A percentile compares a stretch with the other conserved stretches of the same genome.
Evolutionary conservation across 1,284 basidiomycete genomes (phyloP).

Genomic region (Spongiforma sp.): DNA sequence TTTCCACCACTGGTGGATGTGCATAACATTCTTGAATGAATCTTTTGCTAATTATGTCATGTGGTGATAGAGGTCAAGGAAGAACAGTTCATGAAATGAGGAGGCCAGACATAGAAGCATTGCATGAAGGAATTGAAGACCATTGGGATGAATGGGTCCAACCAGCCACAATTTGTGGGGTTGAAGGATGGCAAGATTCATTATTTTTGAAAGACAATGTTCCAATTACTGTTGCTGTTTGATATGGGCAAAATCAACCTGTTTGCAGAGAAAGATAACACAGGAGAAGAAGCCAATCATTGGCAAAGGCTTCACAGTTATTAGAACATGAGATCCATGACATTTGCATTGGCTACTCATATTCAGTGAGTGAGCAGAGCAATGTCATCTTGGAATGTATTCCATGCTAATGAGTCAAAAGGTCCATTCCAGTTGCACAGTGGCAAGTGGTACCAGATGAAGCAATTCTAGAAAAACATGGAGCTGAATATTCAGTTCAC

Average conservation of each 20-base stretch:
- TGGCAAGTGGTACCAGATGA: background rate
- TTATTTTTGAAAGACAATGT: background rate
- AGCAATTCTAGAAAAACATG: background rate
- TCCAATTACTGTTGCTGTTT: background rate
- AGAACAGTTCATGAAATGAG: background rate
- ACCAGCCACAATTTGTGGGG: background rate
- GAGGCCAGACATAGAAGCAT: background rate
- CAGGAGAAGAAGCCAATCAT: background rate
- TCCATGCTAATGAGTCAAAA: background rate
- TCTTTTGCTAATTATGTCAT: too few species aligned
- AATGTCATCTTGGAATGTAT: background rate
- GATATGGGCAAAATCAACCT: conserved; percentile 11
- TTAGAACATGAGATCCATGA: background rate
- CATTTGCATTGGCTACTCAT: conserved; percentile 6
- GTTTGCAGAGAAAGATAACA: background rate
- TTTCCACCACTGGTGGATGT: too few species aligned
- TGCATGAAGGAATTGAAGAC: background rate
- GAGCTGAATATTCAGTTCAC: background rate
- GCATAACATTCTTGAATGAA: background rate
- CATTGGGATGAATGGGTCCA: conserved; percentile 1
- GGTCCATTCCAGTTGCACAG: background rate
- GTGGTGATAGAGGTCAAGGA: background rate
- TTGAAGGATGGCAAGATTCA: background rate
- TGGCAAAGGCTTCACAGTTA: background rate
- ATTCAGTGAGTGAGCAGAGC: conserved; percentile 10